Base-by-base conservation (phyloP, 2,329 filamentous ascomycete genomes). In the Fusarium sp. region DNA sequence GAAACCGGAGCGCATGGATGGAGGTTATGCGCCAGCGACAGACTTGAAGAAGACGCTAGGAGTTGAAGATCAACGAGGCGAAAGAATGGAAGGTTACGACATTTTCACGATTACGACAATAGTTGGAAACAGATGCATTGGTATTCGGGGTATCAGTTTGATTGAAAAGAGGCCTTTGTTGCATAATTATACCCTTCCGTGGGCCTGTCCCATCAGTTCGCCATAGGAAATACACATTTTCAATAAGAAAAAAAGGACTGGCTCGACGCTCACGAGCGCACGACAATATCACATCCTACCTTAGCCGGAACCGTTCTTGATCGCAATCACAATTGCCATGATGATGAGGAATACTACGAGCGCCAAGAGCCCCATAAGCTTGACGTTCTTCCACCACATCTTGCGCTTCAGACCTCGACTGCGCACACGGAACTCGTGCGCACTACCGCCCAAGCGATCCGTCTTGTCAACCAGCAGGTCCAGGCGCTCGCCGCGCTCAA, bases 301-400 rank as follows among this genome's bases (percentile, higher is more conserved):
- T 65, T 46, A 62, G 24, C 49, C 46, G 17, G 48, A 62, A 43
- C 64, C 75, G 55, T 83, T 84, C 79, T 86, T 87, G 54, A 84
- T 75, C 4, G 84, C 81, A 61, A 88, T 81, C 28, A 87, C 80
- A 59, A 88, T 84, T n/a, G 83, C 82, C 68, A 87, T 71, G 45
- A 89, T 71, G 70, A 89, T 86, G 65, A 89, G 76, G 44, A 83
- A 76, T 26, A 96, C 80, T 3, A 94, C 93, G 44, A 97, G 75
- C 6, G 80, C 84, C 65, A 94, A 76, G 72, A 99, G 79, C 8
- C 88, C 90, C 94, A 98, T 97, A 71, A 99, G 81, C 83, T 96
- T 96, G 45, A 97, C 87, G 79, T 99, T 98, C 89, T 98, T 98
- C 95, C 95, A 98, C 96, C 96, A 99, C 96, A 99, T 98, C 80